Evolutionary conservation across 1,284 basidiomycete genomes (phyloP), one percentile per base, ranked within the genome.

Genomic region (Boletus calvinii): DNA sequence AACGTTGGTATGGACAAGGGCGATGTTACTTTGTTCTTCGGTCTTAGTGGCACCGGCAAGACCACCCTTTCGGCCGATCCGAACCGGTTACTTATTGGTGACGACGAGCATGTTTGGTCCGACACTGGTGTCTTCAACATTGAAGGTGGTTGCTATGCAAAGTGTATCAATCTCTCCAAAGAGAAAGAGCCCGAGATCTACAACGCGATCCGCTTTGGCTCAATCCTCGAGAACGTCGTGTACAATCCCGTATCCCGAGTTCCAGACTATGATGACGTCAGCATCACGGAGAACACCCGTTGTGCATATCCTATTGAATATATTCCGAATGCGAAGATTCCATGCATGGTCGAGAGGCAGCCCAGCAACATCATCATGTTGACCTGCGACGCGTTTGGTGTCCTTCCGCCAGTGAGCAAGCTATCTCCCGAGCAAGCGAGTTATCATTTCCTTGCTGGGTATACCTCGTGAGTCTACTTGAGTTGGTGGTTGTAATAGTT

Each of bases 91-190:
- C 83, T 98, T 55, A 97, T 98, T 63, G 94, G 95, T 65, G 94
- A 98, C 70, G 95, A 98, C 70, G 94, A 98, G 77, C 95, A 98
- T 72, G 95, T 98, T 66, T 98, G 94, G 95, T 94, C 92, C 30
- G 94, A 97, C 74, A 85, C 81, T 20, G 97, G 96, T 72, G 96
- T 99, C 57, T 99, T 99, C 87, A 99, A 99, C 84, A 99, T 99
- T 65, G 96, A 99, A 72, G 96, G 96, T 63, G 96, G 97, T 53
- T 99, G 96, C 78, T 99, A 99, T 73, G 96, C 96, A 74, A 99
- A 99, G 80, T 90, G 86, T 73, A 92, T 99, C 78, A 97, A 97
- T 78, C 87, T 99, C 61, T 93, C 91, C 44, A 86, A 86, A 18
- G 92, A 97, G 75, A 98, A 92, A 80, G 96, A 99, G 74, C 96